Conservation (phyloP, 2,329 filamentous ascomycete species). For the Massarina eburnea region DNA sequence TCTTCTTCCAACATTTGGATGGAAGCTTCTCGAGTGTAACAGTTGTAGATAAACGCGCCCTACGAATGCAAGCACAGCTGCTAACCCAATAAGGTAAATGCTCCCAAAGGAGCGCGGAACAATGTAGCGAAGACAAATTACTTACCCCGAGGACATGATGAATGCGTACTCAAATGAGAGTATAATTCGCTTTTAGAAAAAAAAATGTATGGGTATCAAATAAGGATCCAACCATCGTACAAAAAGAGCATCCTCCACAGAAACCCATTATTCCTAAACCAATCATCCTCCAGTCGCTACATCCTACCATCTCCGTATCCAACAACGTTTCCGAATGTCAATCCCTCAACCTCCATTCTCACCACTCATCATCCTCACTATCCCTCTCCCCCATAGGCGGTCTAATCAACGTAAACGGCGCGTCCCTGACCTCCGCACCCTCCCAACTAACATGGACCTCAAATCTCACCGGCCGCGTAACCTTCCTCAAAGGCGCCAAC, state of each 20-base stretch:
- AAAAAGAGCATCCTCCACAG: too few relatives aligned
- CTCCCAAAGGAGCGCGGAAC: not conserved
- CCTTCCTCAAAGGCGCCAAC: constrained; percentile 16
- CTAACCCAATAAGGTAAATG: constrained; percentile 4
- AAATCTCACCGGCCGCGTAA: constrained; percentile 15
- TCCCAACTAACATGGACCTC: constrained; percentile 21
- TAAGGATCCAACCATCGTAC: too few relatives aligned
- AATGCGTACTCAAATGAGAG: too few relatives aligned
- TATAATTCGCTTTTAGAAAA: too few relatives aligned
- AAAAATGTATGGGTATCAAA: too few relatives aligned
- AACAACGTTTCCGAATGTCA: too few relatives aligned
- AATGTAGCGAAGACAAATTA: not conserved
- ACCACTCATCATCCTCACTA: not conserved
- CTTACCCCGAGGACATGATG: too few relatives aligned
- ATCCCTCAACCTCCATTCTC: constrained; percentile 1
- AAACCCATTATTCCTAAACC: too few relatives aligned
- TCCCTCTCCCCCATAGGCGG: not conserved
- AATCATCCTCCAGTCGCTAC: too few relatives aligned
- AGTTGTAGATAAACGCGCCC: constrained; percentile 2
- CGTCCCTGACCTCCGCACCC: constrained; percentile 12
- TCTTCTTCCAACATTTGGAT: not conserved
- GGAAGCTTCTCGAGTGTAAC: constrained; percentile 5
- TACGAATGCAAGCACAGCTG: not conserved
- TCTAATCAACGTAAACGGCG: constrained; percentile 36
- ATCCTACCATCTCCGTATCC: too few relatives aligned